Base-by-base conservation (phyloP, 805 yeast species). In the Starmera quercuum region DNA sequence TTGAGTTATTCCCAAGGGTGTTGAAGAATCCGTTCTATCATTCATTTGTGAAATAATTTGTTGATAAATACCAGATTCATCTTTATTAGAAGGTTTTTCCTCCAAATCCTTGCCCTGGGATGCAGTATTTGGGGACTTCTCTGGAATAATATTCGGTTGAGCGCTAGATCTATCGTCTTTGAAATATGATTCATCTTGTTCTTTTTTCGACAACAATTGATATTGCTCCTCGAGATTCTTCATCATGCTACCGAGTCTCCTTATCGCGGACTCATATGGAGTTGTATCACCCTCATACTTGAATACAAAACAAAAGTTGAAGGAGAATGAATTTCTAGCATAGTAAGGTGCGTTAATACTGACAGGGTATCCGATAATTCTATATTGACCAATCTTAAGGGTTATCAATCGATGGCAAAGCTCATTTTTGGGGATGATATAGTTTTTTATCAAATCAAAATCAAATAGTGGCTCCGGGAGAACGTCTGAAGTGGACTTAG, bases 291-390 rank as follows among this genome's bases (percentile, higher is more conserved):
- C 74, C 34, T 78, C 78, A 49, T 82, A 83, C 8, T 80, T 81
- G 57, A 94, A 88, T 1, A 94, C 94, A 61, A 90, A 87, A 32
- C 94, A 87, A 49, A 92, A 80, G 52, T 92, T 90, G 70, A 92
- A 92, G 46, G 78, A 84, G 65, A 90, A 92, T 14, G 90, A 81
- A 58, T 92, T 94, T 48, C 99, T 73, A 2, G 90, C 83, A 55
- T 92, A 92, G 37, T 73, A 72, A 7, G 78, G 54, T 18, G 80
- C 82, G 36, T 74, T 75, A 7, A 92, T 77, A 40, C 81, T 78
- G 1, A 90, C 95, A 0, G 99, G 99, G 51, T 75, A 87, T 11
- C 97, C 95, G 14, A 84, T 71, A 2, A 94, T 73, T 37, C 85
- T 64, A 52, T 73, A 83, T 29, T 74, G 69, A 22, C 75, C 79